Base-by-base conservation (phyloP, 257 asterid genomes). In the Leptodermis oblonga region DNA sequence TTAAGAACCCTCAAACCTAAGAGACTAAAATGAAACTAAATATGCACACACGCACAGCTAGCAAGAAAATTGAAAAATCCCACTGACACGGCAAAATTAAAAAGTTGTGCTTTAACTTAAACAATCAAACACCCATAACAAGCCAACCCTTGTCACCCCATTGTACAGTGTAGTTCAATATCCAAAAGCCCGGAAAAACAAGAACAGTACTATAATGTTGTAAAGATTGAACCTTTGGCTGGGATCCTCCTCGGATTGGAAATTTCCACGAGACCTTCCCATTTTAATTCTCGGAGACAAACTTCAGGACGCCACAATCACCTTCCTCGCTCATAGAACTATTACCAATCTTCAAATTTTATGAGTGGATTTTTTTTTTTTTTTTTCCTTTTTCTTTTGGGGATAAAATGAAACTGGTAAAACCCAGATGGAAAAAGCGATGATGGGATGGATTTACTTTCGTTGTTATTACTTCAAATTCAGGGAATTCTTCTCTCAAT, bases 231-330 rank as follows among this genome's bases (percentile, higher is more conserved):
- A 90, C 97, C 97, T 90, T 73, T 88, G 96, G 70, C 82, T 84
- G 70, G 85, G 95, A 85, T 90, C 97, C 70, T 88, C 97, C 55
- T 85, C 95, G 48, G 92, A 77, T 52, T 87, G 90, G 56, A 88
- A 88, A 76, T 87, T 91, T 59, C 92, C 90, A 68, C 95, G 96
- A 73, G 96, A 91, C 53, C 97, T 88, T 71, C 97, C 97, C 97
- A 91, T 90, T 33, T 72, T 73, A 79, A 76, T 73, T 78, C 73
- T 75, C 71, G 53, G 72, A 43, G 28, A 58, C 49, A 14, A 62
- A 20, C 74, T 58, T 41, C 39, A 22, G n/a, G 13, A 4, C 13
- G 25, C 49, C 49, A 34, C 26, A 55, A 69, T 11, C 30, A 34
- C 59, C 33, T 30, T 25, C 15, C 60, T 28, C 30, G 41, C 11